These are phyloP conservation scores for Epichloe festucae DNA, from an alignment of 2,329 filamentous ascomycete genomes.

Conservation along the genomic window DNA sequence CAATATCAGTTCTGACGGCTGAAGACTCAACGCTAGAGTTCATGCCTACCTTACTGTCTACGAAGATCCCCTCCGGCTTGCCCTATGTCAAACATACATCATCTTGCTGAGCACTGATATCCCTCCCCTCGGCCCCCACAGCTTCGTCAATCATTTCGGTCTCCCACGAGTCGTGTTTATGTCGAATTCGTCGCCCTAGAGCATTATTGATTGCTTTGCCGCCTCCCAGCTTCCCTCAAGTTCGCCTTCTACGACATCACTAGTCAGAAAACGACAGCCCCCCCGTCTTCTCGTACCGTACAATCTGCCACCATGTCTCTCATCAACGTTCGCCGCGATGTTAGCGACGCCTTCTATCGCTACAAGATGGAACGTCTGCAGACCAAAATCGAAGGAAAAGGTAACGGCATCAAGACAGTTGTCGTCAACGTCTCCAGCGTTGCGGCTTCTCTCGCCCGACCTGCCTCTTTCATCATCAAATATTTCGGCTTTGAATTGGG, in stretches of 20 bases:
- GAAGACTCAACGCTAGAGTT: constrained; percentile 42
- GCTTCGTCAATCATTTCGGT: constrained; percentile 17
- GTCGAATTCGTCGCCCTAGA: constrained; percentile 20
- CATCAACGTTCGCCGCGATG: constrained; percentile 96
- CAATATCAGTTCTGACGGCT: constrained; percentile 86
- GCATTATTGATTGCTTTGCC: constrained; percentile 7
- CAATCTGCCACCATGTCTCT: constrained; percentile 68
- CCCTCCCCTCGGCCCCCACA: constrained; percentile 27
- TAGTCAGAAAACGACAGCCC: background rate
- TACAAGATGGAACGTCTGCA: constrained; percentile 99
- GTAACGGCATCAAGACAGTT: constrained; percentile 98
- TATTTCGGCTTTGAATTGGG: constrained; percentile 99
- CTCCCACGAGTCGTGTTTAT: constrained; percentile 19
- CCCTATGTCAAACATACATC: constrained; percentile 43
- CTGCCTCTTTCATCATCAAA: constrained; percentile 94
- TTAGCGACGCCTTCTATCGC: constrained; percentile 97
- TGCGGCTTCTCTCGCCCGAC: constrained; percentile 80
- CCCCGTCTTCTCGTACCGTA: constrained; percentile 6
- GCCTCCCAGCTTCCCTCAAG: constrained; percentile 6
- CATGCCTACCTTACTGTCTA: constrained; percentile 42
- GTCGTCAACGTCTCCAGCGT: constrained; percentile 95
- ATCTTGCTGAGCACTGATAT: constrained; percentile 41
- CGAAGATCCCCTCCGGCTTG: constrained; percentile 33
- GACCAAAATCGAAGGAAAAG: constrained; percentile 99
- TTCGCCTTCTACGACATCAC: background rate